Evolutionary conservation across 2,329 filamentous ascomycete species (phyloP), one percentile per base, ranked within the genome.

Genomic region (Teratosphaeria epicoccoides): DNA sequence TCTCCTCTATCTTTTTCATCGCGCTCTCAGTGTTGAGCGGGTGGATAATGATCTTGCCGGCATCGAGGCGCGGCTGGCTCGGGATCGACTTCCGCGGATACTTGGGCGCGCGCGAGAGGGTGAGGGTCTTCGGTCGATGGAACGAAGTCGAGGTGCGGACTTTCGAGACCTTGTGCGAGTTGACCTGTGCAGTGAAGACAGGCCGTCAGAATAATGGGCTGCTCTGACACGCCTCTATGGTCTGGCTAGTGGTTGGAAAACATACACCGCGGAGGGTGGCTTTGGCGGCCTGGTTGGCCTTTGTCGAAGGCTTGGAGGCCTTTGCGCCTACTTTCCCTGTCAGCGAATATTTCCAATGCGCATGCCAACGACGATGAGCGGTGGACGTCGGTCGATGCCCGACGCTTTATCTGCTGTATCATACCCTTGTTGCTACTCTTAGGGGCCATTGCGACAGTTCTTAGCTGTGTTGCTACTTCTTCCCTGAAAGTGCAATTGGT

Each of bases 1-100:
- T 90, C 86, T 98, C 93, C 82, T 98, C 93, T 67, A 98, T 96
- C 87, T 96, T 96, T 88, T 98, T 98, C 91, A 98, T 97, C 70
- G 94, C 93, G 71, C 86, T 93, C 86, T 98, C 93, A 57, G 93
- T 98, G 85, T 98, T 98, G 71, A 98, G 83, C 63, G 93, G 93
- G 84, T 96, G 88, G 71, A 97, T 80, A 74, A 98, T 86, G 73
- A 97, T 81, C 84, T 95, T 96, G 83, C 90, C 87, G 78, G 91
- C 87, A 78, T 98, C 93, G 69, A 98, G 87, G 67, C 89, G 87
- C 66, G 90, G 85, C 71, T 82, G 81, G 74, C 91, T 85, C 68
- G 87, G 84, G 72, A 98, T 83, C 64, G 88, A 90, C 82, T 93
- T 95, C 80, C 91, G 89, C 64, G 88, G 90, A 82, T 95, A 97